Percentiles rank a stretch among this genome's conserved stretches.
Evolutionary conservation across 495 filamentous ascomycete species (phyloP).

Genomic region (Xylaria nigripes): DNA sequence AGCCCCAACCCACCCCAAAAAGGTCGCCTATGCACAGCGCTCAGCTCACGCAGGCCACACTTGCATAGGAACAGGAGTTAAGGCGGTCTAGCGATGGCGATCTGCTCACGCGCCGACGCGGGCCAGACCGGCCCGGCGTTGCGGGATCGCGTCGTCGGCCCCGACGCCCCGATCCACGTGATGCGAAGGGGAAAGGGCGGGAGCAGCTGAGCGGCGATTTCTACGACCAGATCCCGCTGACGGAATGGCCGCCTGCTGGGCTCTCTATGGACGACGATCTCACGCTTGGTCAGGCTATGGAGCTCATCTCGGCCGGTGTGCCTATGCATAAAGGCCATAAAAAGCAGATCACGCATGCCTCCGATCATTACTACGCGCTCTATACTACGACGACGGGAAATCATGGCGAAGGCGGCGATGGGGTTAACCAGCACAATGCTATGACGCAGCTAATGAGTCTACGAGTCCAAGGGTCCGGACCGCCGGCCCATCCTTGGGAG

Average conservation of each 20-base stretch:
- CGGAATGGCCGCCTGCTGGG: slow-evolving; percentile 41
- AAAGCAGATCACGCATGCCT: slow-evolving; percentile 36
- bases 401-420: slow-evolving; percentile 36
- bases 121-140: slow-evolving; percentile 11
- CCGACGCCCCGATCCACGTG: slow-evolving; percentile 30
- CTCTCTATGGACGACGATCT: slow-evolving; percentile 37
- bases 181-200: slow-evolving; percentile 38
- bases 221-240: slow-evolving; percentile 33
- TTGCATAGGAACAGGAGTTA: slow-evolving; percentile 24
- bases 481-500: slow-evolving; percentile 49
- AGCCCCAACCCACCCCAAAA: too few species aligned
- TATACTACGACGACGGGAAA: slow-evolving; percentile 42
- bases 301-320: slow-evolving; percentile 39
- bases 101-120: slow-evolving; percentile 15
- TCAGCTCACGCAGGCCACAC: background rate
- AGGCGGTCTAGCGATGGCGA: slow-evolving; percentile 28
- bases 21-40: slow-evolving; percentile 5
- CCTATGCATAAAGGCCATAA: slow-evolving; percentile 41
- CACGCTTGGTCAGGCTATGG: slow-evolving; percentile 37
- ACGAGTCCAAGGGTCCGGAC: slow-evolving; percentile 28
- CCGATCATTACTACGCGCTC: slow-evolving; percentile 43
- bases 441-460: slow-evolving; percentile 44
- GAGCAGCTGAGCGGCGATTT: slow-evolving; percentile 24
- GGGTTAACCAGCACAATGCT: slow-evolving; percentile 36
- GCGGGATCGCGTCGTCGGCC: slow-evolving; percentile 30